Base-by-base conservation (phyloP, 2,329 filamentous ascomycete genomes). In the Phoma sp. region DNA sequence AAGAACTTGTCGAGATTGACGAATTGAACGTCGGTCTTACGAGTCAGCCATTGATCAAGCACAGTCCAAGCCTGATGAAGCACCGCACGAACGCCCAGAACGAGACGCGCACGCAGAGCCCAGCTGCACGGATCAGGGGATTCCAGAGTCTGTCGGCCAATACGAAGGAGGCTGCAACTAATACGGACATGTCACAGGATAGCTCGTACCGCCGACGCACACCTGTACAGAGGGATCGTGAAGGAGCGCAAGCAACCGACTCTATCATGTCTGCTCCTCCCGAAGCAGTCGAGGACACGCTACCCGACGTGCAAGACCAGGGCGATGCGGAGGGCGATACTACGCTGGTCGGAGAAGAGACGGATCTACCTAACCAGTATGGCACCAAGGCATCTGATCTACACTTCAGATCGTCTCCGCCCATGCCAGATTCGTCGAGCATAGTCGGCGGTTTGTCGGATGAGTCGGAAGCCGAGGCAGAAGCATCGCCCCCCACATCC, bases 361-460 rank as follows among this genome's bases (percentile, higher is more conserved):
- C 33, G 4, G 46, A 51, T 3, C 12, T 51, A 29, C 43, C 43
- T 19, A 24, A 46, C 8, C 36, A 33, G 2, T 27, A 43, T 9
- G 8, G 15, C 1, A 22, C 49, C 35, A 24, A 57, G 19, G 44
- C 29, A 7, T 59, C 58, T 19, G 59, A 55, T 12, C 37, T 60
- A 5, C 33, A 55, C 12, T 62, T 71, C 21, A 48, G 25, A 32
- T 71, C 70, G 9, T 72, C 70, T 5, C 67, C 67, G 17, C 66
- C 67, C 17, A 35, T 50, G 13, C 33, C 49, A 35, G 46, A 50
- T 21, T 63, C 67, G 9, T 54, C 62, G 15, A 72, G 68, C 53
- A 67, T 63, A 39, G 67, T 67, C 37, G 71, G 66, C 51, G 70
- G 63, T 2, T 72, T 62, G 9, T 74, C 70, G 21, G 68, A 62